These are phyloP conservation scores for Selenicereus undatus DNA, from an alignment of 148 eudicot species.

Conservation along the genomic window DNA sequence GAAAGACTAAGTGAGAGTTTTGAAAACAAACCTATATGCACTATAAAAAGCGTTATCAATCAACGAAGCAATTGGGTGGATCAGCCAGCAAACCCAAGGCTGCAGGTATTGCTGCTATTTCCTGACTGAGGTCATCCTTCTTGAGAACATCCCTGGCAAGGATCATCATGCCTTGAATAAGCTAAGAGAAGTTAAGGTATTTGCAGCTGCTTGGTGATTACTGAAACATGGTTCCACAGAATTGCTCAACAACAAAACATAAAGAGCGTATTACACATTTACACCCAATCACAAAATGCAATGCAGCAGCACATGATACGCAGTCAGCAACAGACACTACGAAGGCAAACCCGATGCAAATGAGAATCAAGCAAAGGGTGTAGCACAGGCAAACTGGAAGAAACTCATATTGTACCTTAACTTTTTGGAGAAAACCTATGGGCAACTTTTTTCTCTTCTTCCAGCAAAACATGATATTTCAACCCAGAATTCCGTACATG, in stretches of 20 bases:
- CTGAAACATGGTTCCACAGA: background rate
- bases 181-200: background rate
- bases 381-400: background rate
- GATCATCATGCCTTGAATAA: background rate
- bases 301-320: background rate
- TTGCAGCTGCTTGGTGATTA: background rate
- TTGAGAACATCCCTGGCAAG: slow-evolving; percentile 35
- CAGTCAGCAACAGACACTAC: background rate
- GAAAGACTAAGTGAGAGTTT: background rate
- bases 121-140: slow-evolving; percentile 47
- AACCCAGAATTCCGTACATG: background rate
- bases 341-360: background rate
- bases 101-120: slow-evolving; percentile 57
- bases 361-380: background rate
- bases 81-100: slow-evolving; percentile 60
- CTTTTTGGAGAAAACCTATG: background rate
- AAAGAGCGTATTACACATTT: background rate
- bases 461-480: background rate
- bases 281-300: background rate
- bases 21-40: slow-evolving; percentile 42
- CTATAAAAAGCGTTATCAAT: slow-evolving; percentile 64
- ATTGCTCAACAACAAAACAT: background rate
- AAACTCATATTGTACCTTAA: background rate
- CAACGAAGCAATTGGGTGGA: slow-evolving; percentile 49
- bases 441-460: background rate